A percentile compares a stretch with the other conserved stretches of the same genome.
Evolutionary conservation across 768 basidiomycete species (phyloP).

Genomic region (Podaxis rugospora): DNA sequence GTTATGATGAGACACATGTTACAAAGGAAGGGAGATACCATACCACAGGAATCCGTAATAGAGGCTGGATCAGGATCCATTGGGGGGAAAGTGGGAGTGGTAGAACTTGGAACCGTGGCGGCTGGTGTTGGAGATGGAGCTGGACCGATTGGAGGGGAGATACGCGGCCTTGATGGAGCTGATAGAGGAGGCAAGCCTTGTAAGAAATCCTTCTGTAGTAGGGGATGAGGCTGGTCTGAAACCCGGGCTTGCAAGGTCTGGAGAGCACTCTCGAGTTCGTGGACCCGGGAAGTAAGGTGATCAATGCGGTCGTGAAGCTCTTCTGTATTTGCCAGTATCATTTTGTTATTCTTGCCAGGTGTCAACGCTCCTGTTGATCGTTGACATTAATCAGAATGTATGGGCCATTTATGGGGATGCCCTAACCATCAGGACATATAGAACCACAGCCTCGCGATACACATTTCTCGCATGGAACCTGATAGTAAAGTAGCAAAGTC

Average conservation of each 20-base stretch:
- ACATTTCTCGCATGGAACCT: slow-evolving; percentile 81
- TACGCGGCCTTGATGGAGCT: slow-evolving; percentile 17
- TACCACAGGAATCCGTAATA: slow-evolving; percentile 40
- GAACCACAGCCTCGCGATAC: slow-evolving; percentile 68
- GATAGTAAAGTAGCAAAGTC: slow-evolving; percentile 5
- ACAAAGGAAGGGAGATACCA: neutral
- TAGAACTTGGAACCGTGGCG: slow-evolving; percentile 9
- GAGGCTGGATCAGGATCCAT: slow-evolving; percentile 34
- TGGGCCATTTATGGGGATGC: slow-evolving; percentile 2
- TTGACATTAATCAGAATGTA: slow-evolving; percentile 2
- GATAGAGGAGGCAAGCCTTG: slow-evolving; percentile 15
- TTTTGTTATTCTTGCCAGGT: slow-evolving; percentile 57
- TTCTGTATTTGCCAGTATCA: slow-evolving; percentile 64
- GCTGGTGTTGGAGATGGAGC: slow-evolving; percentile 13
- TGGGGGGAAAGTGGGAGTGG: neutral
- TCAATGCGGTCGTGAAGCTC: slow-evolving; percentile 69
- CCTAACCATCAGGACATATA: slow-evolving; percentile 72
- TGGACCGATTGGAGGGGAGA: slow-evolving; percentile 23
- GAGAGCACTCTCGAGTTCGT: slow-evolving; percentile 58
- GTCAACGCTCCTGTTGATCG: slow-evolving; percentile 42
- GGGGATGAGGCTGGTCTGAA: slow-evolving; percentile 46
- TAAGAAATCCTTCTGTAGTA: slow-evolving; percentile 32
- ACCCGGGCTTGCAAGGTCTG: slow-evolving; percentile 41
- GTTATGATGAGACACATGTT: neutral
- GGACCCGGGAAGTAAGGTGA: slow-evolving; percentile 46